Conservation (phyloP, 352 stramenopile species). For the Peronosclerospora sorghi region DNA sequence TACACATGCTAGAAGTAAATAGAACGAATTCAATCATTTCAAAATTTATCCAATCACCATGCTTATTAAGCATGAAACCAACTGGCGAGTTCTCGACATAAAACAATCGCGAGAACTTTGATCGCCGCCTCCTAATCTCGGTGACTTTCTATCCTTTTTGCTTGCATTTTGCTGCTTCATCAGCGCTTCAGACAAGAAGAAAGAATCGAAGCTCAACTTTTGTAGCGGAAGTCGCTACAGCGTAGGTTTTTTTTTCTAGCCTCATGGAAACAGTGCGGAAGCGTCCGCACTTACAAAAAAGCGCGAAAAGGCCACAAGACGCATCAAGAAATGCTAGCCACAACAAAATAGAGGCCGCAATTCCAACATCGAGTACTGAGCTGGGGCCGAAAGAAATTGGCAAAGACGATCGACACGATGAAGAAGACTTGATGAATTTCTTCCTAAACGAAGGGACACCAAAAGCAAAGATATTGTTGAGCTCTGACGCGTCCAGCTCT, state of each 20-base stretch:
- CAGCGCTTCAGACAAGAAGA: too few species aligned
- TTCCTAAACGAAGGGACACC: slow-evolving; percentile 12
- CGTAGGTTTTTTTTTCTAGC: slow-evolving; percentile 3
- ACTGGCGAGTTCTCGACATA: too few species aligned
- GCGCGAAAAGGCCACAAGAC: slow-evolving; percentile 1
- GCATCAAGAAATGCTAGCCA: not conserved
- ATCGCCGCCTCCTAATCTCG: too few species aligned
- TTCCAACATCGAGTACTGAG: slow-evolving; percentile 9
- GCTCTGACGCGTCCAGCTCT: slow-evolving; percentile 13
- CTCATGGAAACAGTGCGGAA: slow-evolving; percentile 17
- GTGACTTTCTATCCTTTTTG: too few species aligned
- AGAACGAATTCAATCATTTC: too few species aligned
- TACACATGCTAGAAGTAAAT: too few species aligned
- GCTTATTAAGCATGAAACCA: too few species aligned
- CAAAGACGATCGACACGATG: slow-evolving; percentile 42
- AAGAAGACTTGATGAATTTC: slow-evolving; percentile 45
- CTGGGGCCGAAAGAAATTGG: slow-evolving; percentile 12
- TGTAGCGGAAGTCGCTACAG: slow-evolving; percentile 16
- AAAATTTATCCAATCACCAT: too few species aligned
- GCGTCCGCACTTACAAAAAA: slow-evolving; percentile 4
- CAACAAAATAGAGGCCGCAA: slow-evolving; percentile 2
- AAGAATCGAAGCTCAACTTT: not conserved
- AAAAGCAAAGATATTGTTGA: slow-evolving; percentile 4
- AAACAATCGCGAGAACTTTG: too few species aligned
- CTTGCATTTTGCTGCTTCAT: too few species aligned